Base-by-base conservation (phyloP, 345 rosid genomes). In the Gynandropsis gynandra region DNA sequence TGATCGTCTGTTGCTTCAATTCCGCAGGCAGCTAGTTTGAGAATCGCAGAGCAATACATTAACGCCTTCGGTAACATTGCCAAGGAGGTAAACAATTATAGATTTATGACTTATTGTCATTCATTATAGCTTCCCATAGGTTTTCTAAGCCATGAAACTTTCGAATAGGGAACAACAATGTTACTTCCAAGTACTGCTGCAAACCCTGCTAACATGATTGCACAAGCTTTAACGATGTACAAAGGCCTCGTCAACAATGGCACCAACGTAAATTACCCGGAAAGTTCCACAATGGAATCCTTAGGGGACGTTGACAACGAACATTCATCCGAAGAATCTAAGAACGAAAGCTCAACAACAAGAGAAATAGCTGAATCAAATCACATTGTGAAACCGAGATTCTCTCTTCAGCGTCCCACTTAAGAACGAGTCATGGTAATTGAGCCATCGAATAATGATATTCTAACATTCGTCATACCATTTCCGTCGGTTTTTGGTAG, bases 1-100 rank as follows among this genome's bases (percentile, higher is more conserved):
- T 7, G 12, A 29, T 1, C 10, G 38, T 40, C 24, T 50, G 47
- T n/a, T 57, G 58, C 17, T 61, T 39, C 41, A 31, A 37, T 48
- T 48, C 9, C 69, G 59, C 87, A 92, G 96, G 95, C 96, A 15
- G 96, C 95, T 15, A 79, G 93, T 58, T 32, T 65, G 5, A 24
- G 29, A 24, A 5, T 24, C 5, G 29, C 29, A 24, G 95, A 85
- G 59, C 93, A 82, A 52, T 92, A 92, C 56, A 56, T 87, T 56
- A 71, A 75, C 3, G 95, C 98, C 34, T 92, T 87, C 29, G 66
- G 96, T 43, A 79, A 92, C 36, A 82, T 92, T 60, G 98, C 96
- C 50, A 85, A 92, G 69, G 70, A 85, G 90, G 96, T 87, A 72
- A 74, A 42, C 20, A 12, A 16, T 40, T n/a, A 31, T 10, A 8